Percentiles rank a stretch among this genome's conserved stretches.
These are phyloP conservation scores for Metschnikowia baotianmanensis DNA, from an alignment of 805 yeast genomes.

Conservation along the genomic window DNA sequence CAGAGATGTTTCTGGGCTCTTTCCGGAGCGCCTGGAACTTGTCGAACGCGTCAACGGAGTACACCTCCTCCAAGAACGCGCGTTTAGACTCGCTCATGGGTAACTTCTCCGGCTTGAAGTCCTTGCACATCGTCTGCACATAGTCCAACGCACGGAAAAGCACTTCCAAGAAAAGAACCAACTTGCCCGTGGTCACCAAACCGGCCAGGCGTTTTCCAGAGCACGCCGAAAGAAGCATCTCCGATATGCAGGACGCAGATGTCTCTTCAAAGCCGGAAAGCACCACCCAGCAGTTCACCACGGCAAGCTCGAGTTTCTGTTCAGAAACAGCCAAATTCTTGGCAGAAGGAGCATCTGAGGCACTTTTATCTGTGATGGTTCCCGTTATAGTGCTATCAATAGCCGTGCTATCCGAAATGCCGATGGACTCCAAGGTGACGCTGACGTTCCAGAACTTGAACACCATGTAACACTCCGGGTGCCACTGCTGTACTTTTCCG, in stretches of 20 bases:
- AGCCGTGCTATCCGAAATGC: slow-evolving; percentile 30
- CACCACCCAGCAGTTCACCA: slow-evolving; percentile 77
- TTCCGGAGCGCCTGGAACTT: slow-evolving; percentile 40
- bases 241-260: slow-evolving; percentile 84
- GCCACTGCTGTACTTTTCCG: slow-evolving; percentile 95
- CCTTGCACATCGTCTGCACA: slow-evolving; percentile 28
- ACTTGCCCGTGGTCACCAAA: slow-evolving; percentile 61
- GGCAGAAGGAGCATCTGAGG: slow-evolving; percentile 30
- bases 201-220: slow-evolving; percentile 69
- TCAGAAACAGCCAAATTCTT: slow-evolving; percentile 56
- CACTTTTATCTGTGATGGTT: no score
- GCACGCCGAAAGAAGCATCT: slow-evolving; percentile 84
- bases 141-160: slow-evolving; percentile 73
- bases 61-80: slow-evolving; percentile 23
- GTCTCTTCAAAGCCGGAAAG: slow-evolving; percentile 87
- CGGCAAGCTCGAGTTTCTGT: slow-evolving; percentile 55
- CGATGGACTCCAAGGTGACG: slow-evolving; percentile 59
- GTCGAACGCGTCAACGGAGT: slow-evolving; percentile 21
- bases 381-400: slow-evolving; percentile 11
- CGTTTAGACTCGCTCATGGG: slow-evolving; percentile 15
- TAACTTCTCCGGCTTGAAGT: slow-evolving; percentile 17
- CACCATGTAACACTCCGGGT: slow-evolving; percentile 98
- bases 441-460: slow-evolving; percentile 95
- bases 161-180: slow-evolving; percentile 71
- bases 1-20: slow-evolving; percentile 84